These are phyloP conservation scores for Tardiomyces digboiensis DNA, from an alignment of 1,139 yeast genomes.

Conservation along the genomic window DNA sequence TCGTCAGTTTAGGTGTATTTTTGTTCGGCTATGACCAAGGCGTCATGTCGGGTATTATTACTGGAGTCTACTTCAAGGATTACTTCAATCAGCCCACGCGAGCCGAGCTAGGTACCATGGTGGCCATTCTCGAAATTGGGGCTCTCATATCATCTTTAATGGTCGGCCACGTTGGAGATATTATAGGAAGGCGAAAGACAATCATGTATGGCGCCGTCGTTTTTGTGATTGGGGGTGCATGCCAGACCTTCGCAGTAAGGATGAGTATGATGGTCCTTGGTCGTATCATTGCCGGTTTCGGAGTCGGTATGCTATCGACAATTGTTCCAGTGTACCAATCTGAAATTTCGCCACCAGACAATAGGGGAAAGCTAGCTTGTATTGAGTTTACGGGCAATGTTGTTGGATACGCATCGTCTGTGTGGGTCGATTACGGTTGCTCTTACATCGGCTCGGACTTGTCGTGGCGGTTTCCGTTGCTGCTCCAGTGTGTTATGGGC, in stretches of 20 bases:
- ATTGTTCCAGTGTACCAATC: slow-evolving; percentile 94
- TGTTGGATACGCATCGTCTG: slow-evolving; percentile 75
- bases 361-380: slow-evolving; percentile 83
- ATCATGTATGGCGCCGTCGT: slow-evolving; percentile 75
- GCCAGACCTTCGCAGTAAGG: slow-evolving; percentile 52
- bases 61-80: slow-evolving; percentile 58
- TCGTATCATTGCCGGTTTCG: slow-evolving; percentile 73
- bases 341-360: slow-evolving; percentile 84
- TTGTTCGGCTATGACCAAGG: slow-evolving; percentile 91
- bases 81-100: slow-evolving; percentile 68
- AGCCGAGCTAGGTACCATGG: slow-evolving; percentile 66
- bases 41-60: slow-evolving; percentile 73
- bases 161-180: slow-evolving; percentile 73
- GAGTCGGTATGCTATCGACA: slow-evolving; percentile 85
- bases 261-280: slow-evolving; percentile 55
- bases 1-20: slow-evolving; percentile 77
- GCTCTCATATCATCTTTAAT: slow-evolving; percentile 70
- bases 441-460: slow-evolving; percentile 45
- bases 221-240: slow-evolving; percentile 70
- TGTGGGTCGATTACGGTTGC: slow-evolving; percentile 86
- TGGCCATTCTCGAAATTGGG: slow-evolving; percentile 78
- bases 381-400: slow-evolving; percentile 91
- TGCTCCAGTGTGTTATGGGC: slow-evolving; percentile 72
- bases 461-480: slow-evolving; percentile 77
- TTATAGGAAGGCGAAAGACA: slow-evolving; percentile 70